A percentile compares a stretch with the other conserved stretches of the same genome.
Conservation (phyloP, 1,284 basidiomycete species). For the Apiotrichum mycotoxinovorans region DNA sequence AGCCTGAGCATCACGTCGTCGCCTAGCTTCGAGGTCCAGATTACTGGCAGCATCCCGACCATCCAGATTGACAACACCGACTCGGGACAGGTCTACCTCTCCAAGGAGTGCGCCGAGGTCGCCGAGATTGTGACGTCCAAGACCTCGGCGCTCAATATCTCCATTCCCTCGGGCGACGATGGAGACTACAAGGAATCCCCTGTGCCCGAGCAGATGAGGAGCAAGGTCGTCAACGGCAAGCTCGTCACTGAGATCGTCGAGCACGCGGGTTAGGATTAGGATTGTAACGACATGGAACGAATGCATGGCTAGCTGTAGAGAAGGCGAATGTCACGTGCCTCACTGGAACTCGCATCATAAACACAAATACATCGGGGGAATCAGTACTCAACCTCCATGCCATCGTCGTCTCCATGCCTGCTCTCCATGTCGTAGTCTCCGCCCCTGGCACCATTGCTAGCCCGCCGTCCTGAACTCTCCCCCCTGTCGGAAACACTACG, state of each 20-base stretch:
- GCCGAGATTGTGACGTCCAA: constrained; percentile 93
- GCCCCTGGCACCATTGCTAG: constrained; percentile 2
- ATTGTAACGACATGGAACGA: constrained; percentile 1
- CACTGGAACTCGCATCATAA: not conserved
- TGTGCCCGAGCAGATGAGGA: constrained; percentile 94
- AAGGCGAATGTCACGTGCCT: too few species aligned
- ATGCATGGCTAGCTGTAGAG: not conserved
- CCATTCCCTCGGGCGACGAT: constrained; percentile 74
- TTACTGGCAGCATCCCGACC: constrained; percentile 84
- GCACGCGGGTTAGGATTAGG: constrained; percentile 63
- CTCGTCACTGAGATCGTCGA: constrained; percentile 85
- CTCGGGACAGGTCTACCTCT: constrained; percentile 91
- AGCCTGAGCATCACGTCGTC: constrained; percentile 83
- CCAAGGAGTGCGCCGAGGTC: constrained; percentile 65
- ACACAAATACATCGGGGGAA: not conserved
- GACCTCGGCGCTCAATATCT: constrained; percentile 91
- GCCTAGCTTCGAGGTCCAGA: constrained; percentile 88
- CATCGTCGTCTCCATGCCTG: constrained; percentile 6
- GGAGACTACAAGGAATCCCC: constrained; percentile 88
- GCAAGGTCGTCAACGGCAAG: constrained; percentile 75
- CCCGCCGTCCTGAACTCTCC: constrained; percentile 3
- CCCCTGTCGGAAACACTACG: constrained; percentile 10
- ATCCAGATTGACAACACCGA: constrained; percentile 93
- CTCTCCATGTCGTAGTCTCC: constrained; percentile 16
- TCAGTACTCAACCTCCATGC: constrained; percentile 26